phyloP scores from a whole-genome alignment of 2,329 filamentous ascomycete genomes.

The Stemphylium vesicarium region DNA sequence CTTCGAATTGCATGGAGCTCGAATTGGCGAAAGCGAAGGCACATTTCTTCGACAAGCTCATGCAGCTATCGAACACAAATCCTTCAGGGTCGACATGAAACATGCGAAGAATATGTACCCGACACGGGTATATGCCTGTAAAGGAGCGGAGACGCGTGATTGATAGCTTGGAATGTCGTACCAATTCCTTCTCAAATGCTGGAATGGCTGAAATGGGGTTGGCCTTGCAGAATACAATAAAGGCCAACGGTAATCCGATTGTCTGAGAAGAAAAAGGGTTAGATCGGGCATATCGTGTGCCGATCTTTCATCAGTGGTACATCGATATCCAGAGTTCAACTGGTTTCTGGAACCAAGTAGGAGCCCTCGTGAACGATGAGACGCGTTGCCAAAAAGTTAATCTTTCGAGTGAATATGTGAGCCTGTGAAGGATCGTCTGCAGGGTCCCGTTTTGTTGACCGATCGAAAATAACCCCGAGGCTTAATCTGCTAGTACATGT shows the following conservation, averaged over 20 bases:
- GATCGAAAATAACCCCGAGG: neutral
- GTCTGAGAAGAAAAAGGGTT: neutral
- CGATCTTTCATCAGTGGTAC: neutral
- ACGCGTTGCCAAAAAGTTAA: neutral
- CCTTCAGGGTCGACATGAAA: neutral
- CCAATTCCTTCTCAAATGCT: neutral
- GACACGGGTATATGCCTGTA: neutral
- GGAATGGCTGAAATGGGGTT: neutral
- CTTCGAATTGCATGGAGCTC: neutral
- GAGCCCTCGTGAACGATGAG: neutral
- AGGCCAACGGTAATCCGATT: too few relatives aligned
- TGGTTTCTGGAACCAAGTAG: neutral
- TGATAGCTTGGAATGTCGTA: slow-evolving; percentile 1
- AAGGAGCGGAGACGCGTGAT: neutral
- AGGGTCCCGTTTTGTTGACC: neutral
- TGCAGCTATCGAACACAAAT: neutral
- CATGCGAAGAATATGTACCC: neutral
- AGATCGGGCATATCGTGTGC: neutral
- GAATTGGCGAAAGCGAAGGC: neutral
- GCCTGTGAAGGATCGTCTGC: neutral
- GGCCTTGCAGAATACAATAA: neutral
- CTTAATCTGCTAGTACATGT: neutral
- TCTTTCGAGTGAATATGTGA: neutral
- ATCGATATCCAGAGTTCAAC: neutral
- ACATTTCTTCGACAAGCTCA: neutral